Evolutionary conservation across 495 filamentous ascomycete genomes (phyloP), one percentile per base, ranked within the genome.

Genomic region (Trichoderma asperelloides): DNA sequence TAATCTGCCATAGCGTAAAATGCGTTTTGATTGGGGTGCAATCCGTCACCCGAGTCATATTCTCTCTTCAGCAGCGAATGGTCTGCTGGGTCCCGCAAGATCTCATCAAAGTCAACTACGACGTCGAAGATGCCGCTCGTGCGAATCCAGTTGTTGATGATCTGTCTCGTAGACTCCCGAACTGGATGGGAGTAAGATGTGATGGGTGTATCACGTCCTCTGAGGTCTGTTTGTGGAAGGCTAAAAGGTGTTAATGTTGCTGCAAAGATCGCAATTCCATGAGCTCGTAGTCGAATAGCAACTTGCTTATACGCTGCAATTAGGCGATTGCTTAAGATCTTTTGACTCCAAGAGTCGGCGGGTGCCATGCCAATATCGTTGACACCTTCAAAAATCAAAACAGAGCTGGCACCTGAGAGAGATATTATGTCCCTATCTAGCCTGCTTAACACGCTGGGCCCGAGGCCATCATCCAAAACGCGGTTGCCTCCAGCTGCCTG

Each of bases 401-500:
- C 81, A 70, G 84, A 88, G 68, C 74, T 70, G 13, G 87, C 78
- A 15, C 77, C 78, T 0, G 80, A 73, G 16, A 85, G 85, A 0
- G 83, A 74, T 15, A 90, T 74, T 0, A 87, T 79, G 67, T 91
- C 88, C 13, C 88, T 76, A 66, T 87, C 85, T 57, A 88, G 69
- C 8, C 88, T 80, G 41, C 77, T 75, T n/a, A 87, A 73, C 8
- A 83, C 81, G 66, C 80, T 84, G 16, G 87, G 86, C 9, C 88
- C 88, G 0, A 85, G 75, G 8, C 85, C 81, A 70, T 89, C 85
- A 39, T 71, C 68, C 0, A 91, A 77, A 16, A 89, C 73, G 23
- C 86, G 77, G 76, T 91, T 90, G 28, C 88, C 87, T 45, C 88
- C 88, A 0, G 86, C 87, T n/a, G 86, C 87, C 77, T 87, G 82